A percentile compares a stretch with the other conserved stretches of the same genome.
Evolutionary conservation across 2,329 filamentous ascomycete genomes (phyloP).

Genomic region (Curvularia sp.): DNA sequence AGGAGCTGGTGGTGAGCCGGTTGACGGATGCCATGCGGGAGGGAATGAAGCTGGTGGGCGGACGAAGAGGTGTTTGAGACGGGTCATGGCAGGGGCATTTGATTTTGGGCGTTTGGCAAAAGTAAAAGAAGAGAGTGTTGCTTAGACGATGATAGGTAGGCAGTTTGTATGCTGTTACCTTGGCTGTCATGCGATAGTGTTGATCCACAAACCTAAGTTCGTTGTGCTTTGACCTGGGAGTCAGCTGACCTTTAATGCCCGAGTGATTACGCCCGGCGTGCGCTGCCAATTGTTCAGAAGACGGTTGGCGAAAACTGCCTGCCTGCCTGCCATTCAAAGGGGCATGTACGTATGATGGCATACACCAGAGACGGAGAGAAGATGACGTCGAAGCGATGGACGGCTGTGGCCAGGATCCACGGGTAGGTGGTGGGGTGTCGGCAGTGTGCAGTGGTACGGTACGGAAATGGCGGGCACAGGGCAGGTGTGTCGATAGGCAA

Average conservation of each 20-base stretch:
- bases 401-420: neutral
- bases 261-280: slow-evolving; percentile 2
- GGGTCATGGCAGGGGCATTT: neutral
- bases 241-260: neutral
- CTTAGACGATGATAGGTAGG: neutral
- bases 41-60: slow-evolving; percentile 44
- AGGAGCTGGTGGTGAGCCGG: slow-evolving; percentile 36
- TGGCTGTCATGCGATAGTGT: neutral
- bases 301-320: neutral
- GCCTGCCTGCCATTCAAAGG: neutral
- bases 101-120: slow-evolving; percentile 1
- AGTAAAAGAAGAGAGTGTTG: neutral
- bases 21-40: slow-evolving; percentile 45
- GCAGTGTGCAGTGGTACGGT: neutral
- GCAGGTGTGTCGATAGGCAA: neutral
- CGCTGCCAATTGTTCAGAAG: neutral
- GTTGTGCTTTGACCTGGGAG: neutral
- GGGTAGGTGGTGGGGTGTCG: neutral
- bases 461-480: neutral
- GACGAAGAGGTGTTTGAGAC: slow-evolving; percentile 37
- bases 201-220: too few species aligned
- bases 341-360: neutral
- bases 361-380: neutral
- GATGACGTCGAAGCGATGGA: neutral
- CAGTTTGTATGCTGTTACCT: neutral